Percentiles rank a stretch among this genome's conserved stretches.
phyloP scores from a whole-genome alignment of 2,329 filamentous ascomycete genomes.

The Colletotrichum filicis region DNA sequence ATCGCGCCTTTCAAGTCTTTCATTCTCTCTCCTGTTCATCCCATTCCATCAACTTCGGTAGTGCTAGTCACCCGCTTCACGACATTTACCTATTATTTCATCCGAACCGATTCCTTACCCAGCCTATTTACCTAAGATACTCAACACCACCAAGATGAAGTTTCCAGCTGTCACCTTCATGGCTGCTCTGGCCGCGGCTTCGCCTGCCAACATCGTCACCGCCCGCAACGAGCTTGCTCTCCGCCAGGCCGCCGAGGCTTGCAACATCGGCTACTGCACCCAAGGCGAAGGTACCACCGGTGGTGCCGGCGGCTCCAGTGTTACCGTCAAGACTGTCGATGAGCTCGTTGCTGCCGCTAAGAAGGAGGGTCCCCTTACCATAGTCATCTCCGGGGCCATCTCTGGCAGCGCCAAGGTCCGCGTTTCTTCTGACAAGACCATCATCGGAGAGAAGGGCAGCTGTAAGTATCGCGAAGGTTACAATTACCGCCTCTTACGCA shows the following conservation, averaged over 20 bases:
- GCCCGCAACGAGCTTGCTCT: slow-evolving; percentile 30
- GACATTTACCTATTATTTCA: background rate
- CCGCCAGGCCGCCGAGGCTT: slow-evolving; percentile 35
- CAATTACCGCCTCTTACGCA: background rate
- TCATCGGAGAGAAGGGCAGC: slow-evolving; percentile 47
- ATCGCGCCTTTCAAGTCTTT: background rate
- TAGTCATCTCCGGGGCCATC: slow-evolving; percentile 43
- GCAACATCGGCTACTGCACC: slow-evolving; percentile 45
- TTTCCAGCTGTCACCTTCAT: slow-evolving; percentile 30
- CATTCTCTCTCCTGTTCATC: slow-evolving; percentile 10
- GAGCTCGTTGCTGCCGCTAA: slow-evolving; percentile 42
- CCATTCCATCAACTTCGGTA: background rate
- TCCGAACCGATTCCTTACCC: background rate
- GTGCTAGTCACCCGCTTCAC: slow-evolving; percentile 19
- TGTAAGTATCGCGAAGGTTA: background rate
- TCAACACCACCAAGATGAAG: slow-evolving; percentile 25
- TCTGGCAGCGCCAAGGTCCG: slow-evolving; percentile 39
- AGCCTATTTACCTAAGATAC: slow-evolving; percentile 25
- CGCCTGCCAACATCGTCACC: slow-evolving; percentile 28
- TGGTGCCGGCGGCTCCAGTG: slow-evolving; percentile 42
- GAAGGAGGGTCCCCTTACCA: slow-evolving; percentile 41
- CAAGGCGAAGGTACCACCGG: slow-evolving; percentile 46
- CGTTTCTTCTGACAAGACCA: slow-evolving; percentile 53
- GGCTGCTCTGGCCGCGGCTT: slow-evolving; percentile 31
- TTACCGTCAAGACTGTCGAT: slow-evolving; percentile 42